phyloP scores from a whole-genome alignment of 2,329 filamentous ascomycete species.

The Celoporthe dispersa region DNA sequence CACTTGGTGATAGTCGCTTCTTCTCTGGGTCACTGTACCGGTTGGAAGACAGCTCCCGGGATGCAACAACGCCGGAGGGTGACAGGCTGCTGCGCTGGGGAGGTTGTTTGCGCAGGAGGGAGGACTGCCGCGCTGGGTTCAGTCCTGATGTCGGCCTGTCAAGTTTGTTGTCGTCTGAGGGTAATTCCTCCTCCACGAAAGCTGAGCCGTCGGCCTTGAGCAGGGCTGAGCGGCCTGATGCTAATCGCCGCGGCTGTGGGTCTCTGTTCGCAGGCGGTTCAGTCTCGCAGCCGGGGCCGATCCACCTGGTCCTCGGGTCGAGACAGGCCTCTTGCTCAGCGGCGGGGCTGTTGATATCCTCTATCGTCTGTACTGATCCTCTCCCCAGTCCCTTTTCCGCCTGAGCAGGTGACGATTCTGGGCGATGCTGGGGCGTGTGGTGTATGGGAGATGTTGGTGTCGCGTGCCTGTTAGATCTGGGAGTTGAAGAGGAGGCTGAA shows the following conservation, averaged over 20 bases:
- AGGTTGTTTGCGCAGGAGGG: neutral
- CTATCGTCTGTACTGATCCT: neutral
- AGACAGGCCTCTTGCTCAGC: neutral
- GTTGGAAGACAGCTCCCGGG: slow-evolving; percentile 7
- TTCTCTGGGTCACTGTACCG: neutral
- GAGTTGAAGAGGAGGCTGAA: neutral
- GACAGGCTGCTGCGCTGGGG: neutral
- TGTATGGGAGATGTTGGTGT: slow-evolving; percentile 2
- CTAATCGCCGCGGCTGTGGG: neutral
- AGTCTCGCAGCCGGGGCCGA: slow-evolving; percentile 2
- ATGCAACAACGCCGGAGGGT: slow-evolving; percentile 9
- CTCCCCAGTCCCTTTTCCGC: neutral
- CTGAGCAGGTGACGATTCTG: neutral
- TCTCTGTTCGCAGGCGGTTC: neutral
- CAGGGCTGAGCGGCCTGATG: neutral
- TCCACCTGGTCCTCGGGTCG: slow-evolving; percentile 4
- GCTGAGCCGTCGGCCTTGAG: slow-evolving; percentile 1
- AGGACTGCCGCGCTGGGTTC: neutral
- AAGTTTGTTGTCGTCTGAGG: neutral
- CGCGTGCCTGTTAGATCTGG: neutral
- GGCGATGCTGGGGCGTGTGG: neutral
- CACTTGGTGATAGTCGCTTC: neutral
- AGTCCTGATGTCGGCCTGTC: neutral
- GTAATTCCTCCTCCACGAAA: neutral
- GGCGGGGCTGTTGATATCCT: neutral